Conservation (phyloP, 2,329 filamentous ascomycete genomes). For the Clarireedia monteithiana region DNA sequence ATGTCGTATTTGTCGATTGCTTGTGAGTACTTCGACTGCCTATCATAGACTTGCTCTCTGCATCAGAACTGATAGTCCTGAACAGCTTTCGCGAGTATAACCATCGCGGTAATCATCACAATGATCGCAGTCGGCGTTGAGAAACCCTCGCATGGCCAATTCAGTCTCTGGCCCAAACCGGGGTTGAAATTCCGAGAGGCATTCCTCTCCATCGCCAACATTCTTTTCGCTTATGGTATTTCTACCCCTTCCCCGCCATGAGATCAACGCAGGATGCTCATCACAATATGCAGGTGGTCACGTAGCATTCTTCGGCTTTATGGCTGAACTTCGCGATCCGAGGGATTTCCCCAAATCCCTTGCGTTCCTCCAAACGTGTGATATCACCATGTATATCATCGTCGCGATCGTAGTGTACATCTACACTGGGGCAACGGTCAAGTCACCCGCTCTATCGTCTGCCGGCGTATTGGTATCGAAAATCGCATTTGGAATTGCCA, state of each 20-base stretch:
- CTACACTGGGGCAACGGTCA: conserved; percentile 52
- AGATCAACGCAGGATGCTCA: background rate
- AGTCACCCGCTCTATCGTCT: conserved; percentile 58
- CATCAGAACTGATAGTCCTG: background rate
- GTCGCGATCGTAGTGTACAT: conserved; percentile 49
- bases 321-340: conserved; percentile 48
- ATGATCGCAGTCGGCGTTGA: conserved; percentile 37
- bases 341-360: conserved; percentile 51
- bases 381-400: conserved; percentile 52
- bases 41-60: background rate
- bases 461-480: conserved; percentile 46
- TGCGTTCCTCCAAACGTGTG: conserved; percentile 46
- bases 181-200: conserved; percentile 34
- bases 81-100: conserved; percentile 45
- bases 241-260: background rate
- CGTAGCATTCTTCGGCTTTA: conserved; percentile 52
- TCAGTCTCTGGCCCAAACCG: conserved; percentile 11
- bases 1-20: conserved; percentile 46
- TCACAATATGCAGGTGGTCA: conserved; percentile 34
- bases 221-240: conserved; percentile 48
- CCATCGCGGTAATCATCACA: conserved; percentile 45
- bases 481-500: conserved; percentile 59
- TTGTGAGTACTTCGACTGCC: conserved; percentile 31
- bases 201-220: conserved; percentile 45
- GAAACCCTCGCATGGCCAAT: conserved; percentile 20